Evolutionary conservation across 1,139 yeast species (phyloP), one percentile per base, ranked within the genome.

Genomic region (Groenewaldozyma sp.): DNA sequence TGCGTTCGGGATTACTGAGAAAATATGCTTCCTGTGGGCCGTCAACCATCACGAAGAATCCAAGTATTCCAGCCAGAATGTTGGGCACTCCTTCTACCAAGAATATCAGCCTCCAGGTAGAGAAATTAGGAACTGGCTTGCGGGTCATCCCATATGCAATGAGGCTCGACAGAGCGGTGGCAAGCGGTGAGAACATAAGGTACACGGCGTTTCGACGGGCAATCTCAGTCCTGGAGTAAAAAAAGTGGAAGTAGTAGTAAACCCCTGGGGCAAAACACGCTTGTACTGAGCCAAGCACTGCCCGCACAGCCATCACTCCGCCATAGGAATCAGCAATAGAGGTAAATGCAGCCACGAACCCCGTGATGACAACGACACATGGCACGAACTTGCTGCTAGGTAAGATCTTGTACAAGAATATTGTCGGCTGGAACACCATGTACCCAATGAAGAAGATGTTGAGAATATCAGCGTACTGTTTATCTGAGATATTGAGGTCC

Each of bases 141-240:
- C 16, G 11, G 22, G 17, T 21, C 75, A 80, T 43, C 3, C 56
- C 57, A 34, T 50, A 57, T 2, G 60, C 59, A 18, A 57, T 40
- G 7, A 49, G 46, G 2, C 59, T 59, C 17, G 58, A 45, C 34
- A 57, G 39, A 9, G 54, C 50, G 24, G 54, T 46, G 11, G 58
- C 49, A 24, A 57, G 31, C 2, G 59, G 54, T 6, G 50, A 36
- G 18, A 48, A 46, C 11, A 78, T 65, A 53, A 73, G 73, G 47
- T 76, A 65, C 35, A 75, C 60, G 18, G 78, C 71, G 52, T 72
- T 72, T 53, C 82, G 60, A 34, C 71, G 58, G 2, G 76, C 55
- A 31, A 51, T 44, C 41, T 57, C 61, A 14, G 49, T 51, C 6
- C 60, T 45, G 34, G 42, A 45, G 35, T 56, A 56, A 42, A 52